Evolutionary conservation across 1,284 basidiomycete species (phyloP), one percentile per base, ranked within the genome.

Genomic region (Trametes sp.): DNA sequence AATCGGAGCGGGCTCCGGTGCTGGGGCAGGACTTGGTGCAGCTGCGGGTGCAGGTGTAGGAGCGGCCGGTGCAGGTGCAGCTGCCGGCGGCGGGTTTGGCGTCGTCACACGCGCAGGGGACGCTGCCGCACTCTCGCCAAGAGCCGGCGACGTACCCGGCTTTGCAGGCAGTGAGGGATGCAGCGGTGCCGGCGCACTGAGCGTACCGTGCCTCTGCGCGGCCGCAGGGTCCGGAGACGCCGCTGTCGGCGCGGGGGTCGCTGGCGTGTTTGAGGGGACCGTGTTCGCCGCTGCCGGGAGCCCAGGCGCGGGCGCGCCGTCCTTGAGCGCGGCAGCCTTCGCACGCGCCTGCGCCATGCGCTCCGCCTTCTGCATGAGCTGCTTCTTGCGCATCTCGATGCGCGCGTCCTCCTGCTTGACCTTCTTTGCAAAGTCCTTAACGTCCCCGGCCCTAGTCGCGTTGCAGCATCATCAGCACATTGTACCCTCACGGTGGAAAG

Each of bases 381-480:
- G 75, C 68, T 83, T 85, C 73, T 79, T 86, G 54, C 89, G 82
- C 78, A 87, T 77, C 36, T 84, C 84, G 57, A 91, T 90, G 33
- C 82, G 79, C 33, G 76, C 78, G 61, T 93, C 88, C 69, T 89
- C 87, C 59, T 82, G 79, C 70, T 88, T 87, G 67, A 91, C 80
- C 72, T 87, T 87, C 72, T 85, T 87, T 48, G 88, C 82, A 58
- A 89, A 92, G 71, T 88, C 86, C 68, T 88, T 88, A 58, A 93
- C 84, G 57, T 88, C 87, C 2, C 88, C 89, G 49, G 88, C 81
- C 42, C 89, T 90, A 64, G 13, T 28, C 7, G 28, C 19, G 8
- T n/a, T n/a, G n/a, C n/a, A n/a, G n/a, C n/a, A n/a, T n/a, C n/a
- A 23, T 52, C 28, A 55, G 46, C 21, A 29, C 19, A 7, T 9